These are phyloP conservation scores for Alternaria rosae DNA, from an alignment of 2,329 filamentous ascomycete species.

Conservation along the genomic window DNA sequence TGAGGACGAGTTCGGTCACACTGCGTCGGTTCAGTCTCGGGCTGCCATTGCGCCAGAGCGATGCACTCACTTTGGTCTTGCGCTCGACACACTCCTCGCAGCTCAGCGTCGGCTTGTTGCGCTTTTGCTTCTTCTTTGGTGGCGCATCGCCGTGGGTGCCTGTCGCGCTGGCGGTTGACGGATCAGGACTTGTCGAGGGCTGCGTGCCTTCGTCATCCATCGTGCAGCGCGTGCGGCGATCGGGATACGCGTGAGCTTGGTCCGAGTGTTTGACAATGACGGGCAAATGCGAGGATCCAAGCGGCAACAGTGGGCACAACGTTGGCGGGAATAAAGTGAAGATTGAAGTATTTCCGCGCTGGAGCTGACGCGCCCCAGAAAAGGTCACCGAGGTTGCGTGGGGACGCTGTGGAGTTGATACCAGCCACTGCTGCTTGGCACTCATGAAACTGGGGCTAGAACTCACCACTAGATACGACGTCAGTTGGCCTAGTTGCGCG, in stretches of 20 bases:
- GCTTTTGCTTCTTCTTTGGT: slow-evolving; percentile 77
- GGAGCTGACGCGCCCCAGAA: slow-evolving; percentile 14
- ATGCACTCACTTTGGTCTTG: slow-evolving; percentile 73
- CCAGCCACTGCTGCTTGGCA: slow-evolving; percentile 22
- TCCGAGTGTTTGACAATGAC: background rate
- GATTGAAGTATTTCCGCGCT: slow-evolving; percentile 28
- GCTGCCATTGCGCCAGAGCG: background rate
- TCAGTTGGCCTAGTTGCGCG: background rate
- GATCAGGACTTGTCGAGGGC: slow-evolving; percentile 31
- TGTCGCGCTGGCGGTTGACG: slow-evolving; percentile 18
- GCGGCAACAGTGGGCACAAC: slow-evolving; percentile 25
- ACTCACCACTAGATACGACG: background rate
- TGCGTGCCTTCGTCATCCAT: slow-evolving; percentile 21
- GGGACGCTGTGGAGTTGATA: slow-evolving; percentile 14
- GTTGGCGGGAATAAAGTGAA: slow-evolving; percentile 38
- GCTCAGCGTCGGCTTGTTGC: slow-evolving; percentile 82
- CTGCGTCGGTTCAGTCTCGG: slow-evolving; percentile 52
- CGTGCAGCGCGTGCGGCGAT: background rate
- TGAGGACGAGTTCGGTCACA: slow-evolving; percentile 75
- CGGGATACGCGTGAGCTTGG: background rate
- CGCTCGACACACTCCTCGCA: slow-evolving; percentile 82
- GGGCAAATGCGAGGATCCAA: slow-evolving; percentile 9
- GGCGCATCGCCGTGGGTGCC: slow-evolving; percentile 36
- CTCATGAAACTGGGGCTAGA: slow-evolving; percentile 1
- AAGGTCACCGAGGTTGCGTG: slow-evolving; percentile 17